phyloP scores from a whole-genome alignment of 352 stramenopile species.

The Pythium brassicae region DNA sequence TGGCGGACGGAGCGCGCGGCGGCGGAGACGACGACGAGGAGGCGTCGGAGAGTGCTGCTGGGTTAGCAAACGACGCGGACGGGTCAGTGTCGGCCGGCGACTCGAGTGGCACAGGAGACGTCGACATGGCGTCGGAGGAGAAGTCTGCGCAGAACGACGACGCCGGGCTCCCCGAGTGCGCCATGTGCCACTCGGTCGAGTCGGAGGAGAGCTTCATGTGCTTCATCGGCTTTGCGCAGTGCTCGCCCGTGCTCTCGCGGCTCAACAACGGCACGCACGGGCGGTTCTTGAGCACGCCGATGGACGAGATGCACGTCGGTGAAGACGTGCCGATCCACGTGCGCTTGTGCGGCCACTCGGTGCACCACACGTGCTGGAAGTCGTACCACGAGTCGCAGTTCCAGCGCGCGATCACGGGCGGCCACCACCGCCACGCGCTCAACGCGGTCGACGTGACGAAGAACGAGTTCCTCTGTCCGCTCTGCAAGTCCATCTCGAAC shows the following conservation, averaged over 20 bases:
- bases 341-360: constrained; percentile 91
- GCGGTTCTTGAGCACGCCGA: constrained; percentile 60
- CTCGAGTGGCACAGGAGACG: constrained; percentile 24
- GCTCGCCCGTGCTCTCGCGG: constrained; percentile 65
- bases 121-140: constrained; percentile 35
- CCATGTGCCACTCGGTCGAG: constrained; percentile 83
- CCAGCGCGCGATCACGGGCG: constrained; percentile 89
- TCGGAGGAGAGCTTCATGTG: constrained; percentile 82
- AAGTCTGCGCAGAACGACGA: constrained; percentile 16
- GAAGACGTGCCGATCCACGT: constrained; percentile 81
- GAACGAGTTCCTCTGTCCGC: constrained; percentile 95
- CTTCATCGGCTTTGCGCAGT: constrained; percentile 84
- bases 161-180: constrained; percentile 50
- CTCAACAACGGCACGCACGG: constrained; percentile 55
- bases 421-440: constrained; percentile 88
- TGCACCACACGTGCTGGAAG: constrained; percentile 94
- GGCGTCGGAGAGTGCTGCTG: constrained; percentile 5
- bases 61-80: background rate
- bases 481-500: constrained; percentile 98
- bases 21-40: constrained; percentile 40
- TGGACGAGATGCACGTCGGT: constrained; percentile 84
- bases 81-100: constrained; percentile 12
- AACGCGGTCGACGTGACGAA: constrained; percentile 96
- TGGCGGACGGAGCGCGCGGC: constrained; percentile 36
- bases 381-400: constrained; percentile 94